Evolutionary conservation across 192 early-diverging fungal genomes (phyloP).

Genomic region (Powellomyces hirtus): DNA sequence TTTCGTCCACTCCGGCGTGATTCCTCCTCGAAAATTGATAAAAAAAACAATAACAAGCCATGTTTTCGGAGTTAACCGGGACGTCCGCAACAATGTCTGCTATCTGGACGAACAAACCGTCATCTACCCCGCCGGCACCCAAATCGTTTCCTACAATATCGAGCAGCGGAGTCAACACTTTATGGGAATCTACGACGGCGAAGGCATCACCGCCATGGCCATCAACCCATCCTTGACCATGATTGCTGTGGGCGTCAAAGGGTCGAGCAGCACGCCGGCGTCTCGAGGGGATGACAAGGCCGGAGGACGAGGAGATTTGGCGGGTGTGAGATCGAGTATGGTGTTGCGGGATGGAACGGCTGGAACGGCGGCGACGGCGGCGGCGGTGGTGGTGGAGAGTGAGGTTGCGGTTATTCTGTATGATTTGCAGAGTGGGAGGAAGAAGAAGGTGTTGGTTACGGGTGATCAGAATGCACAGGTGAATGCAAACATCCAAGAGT

Average conservation of each 20-base stretch:
- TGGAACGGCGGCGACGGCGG: background rate
- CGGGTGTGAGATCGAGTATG: background rate
- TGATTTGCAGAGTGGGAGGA: conserved; percentile 20
- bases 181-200: conserved; percentile 42
- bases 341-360: background rate
- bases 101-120: conserved; percentile 52
- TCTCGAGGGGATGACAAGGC: background rate
- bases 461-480: conserved; percentile 3
- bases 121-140: conserved; percentile 51
- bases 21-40: too few species aligned
- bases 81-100: conserved; percentile 37
- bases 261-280: background rate
- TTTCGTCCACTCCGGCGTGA: too few species aligned
- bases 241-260: conserved; percentile 12
- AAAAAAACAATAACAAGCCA: conserved; percentile 33
- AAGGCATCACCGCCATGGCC: conserved; percentile 43
- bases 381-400: background rate
- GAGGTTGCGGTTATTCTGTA: conserved; percentile 3
- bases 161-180: conserved; percentile 56
- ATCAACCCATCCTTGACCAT: conserved; percentile 21
- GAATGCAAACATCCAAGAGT: background rate
- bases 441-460: conserved; percentile 34
- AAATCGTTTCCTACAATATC: conserved; percentile 51
- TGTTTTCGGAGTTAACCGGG: conserved; percentile 50
- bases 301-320: background rate